These are phyloP conservation scores for Stephanodiscus triporus DNA, from an alignment of 108 stramenopile species.

Conservation along the genomic window DNA sequence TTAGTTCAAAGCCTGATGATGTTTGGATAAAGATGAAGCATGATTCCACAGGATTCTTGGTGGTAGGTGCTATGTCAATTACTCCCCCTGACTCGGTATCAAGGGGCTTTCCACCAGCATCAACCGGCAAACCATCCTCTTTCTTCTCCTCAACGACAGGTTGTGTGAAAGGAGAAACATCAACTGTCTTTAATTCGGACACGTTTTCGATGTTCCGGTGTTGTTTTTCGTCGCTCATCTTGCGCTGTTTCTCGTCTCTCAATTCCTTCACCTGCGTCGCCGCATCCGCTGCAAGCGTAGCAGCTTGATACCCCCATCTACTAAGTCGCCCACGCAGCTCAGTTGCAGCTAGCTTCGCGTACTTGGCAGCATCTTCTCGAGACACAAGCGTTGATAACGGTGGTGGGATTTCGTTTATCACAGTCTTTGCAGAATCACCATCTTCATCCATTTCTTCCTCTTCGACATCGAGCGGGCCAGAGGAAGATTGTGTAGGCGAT, in stretches of 20 bases:
- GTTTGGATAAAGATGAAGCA: slow-evolving; percentile 28
- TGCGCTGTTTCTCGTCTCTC: slow-evolving; percentile 41
- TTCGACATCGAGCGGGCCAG: background rate
- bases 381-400: slow-evolving; percentile 30
- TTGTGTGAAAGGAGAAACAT: background rate
- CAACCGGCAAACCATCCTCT: background rate
- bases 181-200: background rate
- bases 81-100: background rate
- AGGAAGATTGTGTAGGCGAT: background rate
- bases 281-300: slow-evolving; percentile 39
- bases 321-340: slow-evolving; percentile 41
- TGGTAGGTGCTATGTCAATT: background rate
- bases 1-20: slow-evolving; percentile 16
- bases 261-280: slow-evolving; percentile 43
- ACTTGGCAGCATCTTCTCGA: slow-evolving; percentile 43
- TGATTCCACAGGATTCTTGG: background rate
- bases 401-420: background rate
- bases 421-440: background rate
- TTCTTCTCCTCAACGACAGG: slow-evolving; percentile 2
- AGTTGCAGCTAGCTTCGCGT: slow-evolving; percentile 37
- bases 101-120: background rate
- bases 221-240: slow-evolving; percentile 28
- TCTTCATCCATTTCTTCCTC: background rate
- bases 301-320: slow-evolving; percentile 48
- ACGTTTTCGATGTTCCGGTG: slow-evolving; percentile 1